These are phyloP conservation scores for Botrytis sinoallii DNA, from an alignment of 2,329 filamentous ascomycete genomes.

Conservation along the genomic window DNA sequence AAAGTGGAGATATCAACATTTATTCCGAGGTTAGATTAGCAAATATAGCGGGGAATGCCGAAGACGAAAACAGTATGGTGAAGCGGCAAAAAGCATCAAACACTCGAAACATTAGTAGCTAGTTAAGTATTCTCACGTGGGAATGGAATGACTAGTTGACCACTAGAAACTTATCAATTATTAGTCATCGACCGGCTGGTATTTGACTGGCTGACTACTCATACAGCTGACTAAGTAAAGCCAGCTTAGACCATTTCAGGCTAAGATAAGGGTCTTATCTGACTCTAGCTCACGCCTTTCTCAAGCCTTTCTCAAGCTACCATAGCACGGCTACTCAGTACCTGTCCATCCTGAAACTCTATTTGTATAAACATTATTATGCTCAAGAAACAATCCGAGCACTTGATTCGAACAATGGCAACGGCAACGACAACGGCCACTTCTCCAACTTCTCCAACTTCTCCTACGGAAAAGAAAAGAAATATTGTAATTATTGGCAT, in stretches of 20 bases:
- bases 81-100: too few species aligned
- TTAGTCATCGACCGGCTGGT: too few species aligned
- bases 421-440: background rate
- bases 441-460: background rate
- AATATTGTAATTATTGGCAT: slow-evolving; percentile 39
- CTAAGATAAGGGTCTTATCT: background rate
- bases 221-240: background rate
- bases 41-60: background rate
- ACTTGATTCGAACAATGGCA: slow-evolving; percentile 9
- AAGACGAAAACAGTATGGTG: background rate
- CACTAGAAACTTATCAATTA: too few species aligned
- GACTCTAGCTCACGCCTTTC: background rate
- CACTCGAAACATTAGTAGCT: too few species aligned
- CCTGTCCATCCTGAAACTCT: background rate
- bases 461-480: slow-evolving; percentile 14
- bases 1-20: background rate
- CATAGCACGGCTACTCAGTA: background rate
- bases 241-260: fast-evolving
- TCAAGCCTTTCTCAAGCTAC: background rate
- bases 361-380: background rate
- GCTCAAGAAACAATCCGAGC: background rate
- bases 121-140: too few species aligned
- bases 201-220: too few species aligned
- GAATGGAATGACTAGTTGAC: too few species aligned
- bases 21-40: background rate